phyloP scores from a whole-genome alignment of 2,329 filamentous ascomycete genomes.

The Corniculantispora saksenae region DNA sequence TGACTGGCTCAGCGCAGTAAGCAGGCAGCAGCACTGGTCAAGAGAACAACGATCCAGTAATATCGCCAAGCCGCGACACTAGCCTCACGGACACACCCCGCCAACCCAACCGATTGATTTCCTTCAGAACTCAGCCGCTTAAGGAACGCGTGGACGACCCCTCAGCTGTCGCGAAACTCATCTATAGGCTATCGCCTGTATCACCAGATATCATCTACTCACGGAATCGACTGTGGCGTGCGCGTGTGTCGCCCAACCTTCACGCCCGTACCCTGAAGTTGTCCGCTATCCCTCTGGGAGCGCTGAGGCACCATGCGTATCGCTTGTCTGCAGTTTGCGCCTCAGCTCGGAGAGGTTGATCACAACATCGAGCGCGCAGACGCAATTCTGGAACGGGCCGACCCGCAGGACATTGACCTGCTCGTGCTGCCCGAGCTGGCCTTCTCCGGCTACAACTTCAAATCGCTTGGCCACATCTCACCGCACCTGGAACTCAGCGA shows the following conservation, averaged over 20 bases:
- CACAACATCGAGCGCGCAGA: constrained; percentile 72
- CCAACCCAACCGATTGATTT: constrained; percentile 1
- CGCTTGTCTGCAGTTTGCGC: constrained; percentile 71
- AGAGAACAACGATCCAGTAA: too few species aligned
- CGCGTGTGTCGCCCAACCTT: not conserved
- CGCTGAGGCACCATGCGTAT: constrained; percentile 66
- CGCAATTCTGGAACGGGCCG: constrained; percentile 55
- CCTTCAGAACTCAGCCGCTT: not conserved
- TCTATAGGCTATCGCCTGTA: not conserved
- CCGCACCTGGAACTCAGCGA: constrained; percentile 69
- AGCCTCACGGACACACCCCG: not conserved
- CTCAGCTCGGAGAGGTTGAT: constrained; percentile 67
- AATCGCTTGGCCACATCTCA: constrained; percentile 64
- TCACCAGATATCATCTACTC: not conserved
- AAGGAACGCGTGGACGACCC: not conserved
- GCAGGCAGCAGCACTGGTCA: not conserved
- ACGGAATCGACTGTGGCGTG: not conserved
- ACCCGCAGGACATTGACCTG: constrained; percentile 61
- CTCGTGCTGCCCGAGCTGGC: constrained; percentile 76
- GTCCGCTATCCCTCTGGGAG: not conserved
- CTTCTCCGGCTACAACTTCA: constrained; percentile 80
- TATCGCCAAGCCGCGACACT: not conserved
- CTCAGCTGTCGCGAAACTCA: not conserved
- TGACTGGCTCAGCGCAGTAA: constrained; percentile 4
- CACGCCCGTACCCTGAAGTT: too few species aligned